These are phyloP conservation scores for Penicillium waksmanii DNA, from an alignment of 495 filamentous ascomycete genomes.

Conservation along the genomic window DNA sequence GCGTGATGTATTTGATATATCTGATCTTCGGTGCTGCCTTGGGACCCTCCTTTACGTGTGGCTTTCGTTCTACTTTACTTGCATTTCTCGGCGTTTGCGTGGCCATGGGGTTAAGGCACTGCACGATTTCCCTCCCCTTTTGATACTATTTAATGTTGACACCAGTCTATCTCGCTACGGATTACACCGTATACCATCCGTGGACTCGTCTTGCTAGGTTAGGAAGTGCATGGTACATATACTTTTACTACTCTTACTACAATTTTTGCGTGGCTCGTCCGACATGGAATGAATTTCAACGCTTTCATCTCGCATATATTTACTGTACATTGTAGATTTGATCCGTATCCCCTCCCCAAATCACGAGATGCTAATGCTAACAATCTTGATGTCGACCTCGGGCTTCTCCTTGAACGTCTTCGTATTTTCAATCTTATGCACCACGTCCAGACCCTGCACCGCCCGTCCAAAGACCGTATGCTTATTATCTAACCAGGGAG, in stretches of 20 bases:
- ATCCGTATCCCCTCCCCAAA: background rate
- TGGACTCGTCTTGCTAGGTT: no score
- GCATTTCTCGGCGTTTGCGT: conserved; percentile 12
- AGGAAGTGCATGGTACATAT: background rate
- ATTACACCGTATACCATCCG: no score
- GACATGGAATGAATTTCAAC: background rate
- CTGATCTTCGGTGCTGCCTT: conserved; percentile 1
- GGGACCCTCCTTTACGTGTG: conserved; percentile 10
- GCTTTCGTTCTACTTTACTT: conserved; percentile 12
- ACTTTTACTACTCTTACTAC: background rate
- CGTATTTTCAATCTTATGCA: conserved; percentile 93
- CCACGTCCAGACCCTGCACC: conserved; percentile 88
- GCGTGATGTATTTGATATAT: conserved; percentile 2
- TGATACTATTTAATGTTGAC: background rate
- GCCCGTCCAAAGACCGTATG: conserved; percentile 96
- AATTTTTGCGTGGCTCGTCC: background rate
- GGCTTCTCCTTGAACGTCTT: conserved; percentile 95
- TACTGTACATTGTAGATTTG: conserved; percentile 12
- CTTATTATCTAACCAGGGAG: conserved; percentile 93
- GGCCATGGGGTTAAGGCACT: background rate
- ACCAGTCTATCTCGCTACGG: background rate
- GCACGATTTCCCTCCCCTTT: background rate
- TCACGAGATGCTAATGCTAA: conserved; percentile 68
- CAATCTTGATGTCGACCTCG: conserved; percentile 95
- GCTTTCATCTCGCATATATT: conserved; percentile 7